Base-by-base conservation (phyloP, 805 yeast species). In the Metschnikowia drakensbergensis region DNA sequence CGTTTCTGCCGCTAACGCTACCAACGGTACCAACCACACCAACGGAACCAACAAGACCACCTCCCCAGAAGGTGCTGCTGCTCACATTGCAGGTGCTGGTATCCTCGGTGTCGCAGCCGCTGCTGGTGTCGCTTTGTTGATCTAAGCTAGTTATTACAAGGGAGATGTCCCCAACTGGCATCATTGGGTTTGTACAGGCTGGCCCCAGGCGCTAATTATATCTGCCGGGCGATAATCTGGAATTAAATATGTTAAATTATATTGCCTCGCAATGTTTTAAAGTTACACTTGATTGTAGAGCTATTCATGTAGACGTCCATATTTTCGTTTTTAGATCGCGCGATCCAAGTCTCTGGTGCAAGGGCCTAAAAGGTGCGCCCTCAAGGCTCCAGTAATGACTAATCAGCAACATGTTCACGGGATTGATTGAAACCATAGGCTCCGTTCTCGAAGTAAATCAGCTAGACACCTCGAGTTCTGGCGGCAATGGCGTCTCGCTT, bases 351-450 rank as follows among this genome's bases (percentile, higher is more conserved):
- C 17, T n/a, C 29, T 25, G 39, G 29, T 37, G 32, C 41, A 28
- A 17, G 32, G 30, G 25, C 25, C 25, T 13, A 7, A 22, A 6
- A n/a, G 23, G 23, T 40, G 43, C 35, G 43, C 29, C 7, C 22
- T 29, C 25, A 10, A 9, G 23, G 22, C 34, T 9, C 31, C 8
- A n/a, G 10, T 30, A 31, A 40, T 31, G 25, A 9, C 4, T 6
- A n/a, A 4, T 23, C 36, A 11, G 9, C 39, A 11, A 37, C 29
- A 91, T 92, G 99, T 92, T 92, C 59, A 92, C 99, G 0, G 99
- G 99, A 29, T 81, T 92, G 39, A 95, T 92, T 3, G 99, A 92
- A 63, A 74, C 74, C 33, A 81, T 90, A 28, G 98, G 97, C 7
- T 75, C 81, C 1, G 83, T 87, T 4, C 51, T 61, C 9, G 81